These are phyloP conservation scores for Mycotypha africana DNA, from an alignment of 371 early-diverging fungal species.

Conservation along the genomic window DNA sequence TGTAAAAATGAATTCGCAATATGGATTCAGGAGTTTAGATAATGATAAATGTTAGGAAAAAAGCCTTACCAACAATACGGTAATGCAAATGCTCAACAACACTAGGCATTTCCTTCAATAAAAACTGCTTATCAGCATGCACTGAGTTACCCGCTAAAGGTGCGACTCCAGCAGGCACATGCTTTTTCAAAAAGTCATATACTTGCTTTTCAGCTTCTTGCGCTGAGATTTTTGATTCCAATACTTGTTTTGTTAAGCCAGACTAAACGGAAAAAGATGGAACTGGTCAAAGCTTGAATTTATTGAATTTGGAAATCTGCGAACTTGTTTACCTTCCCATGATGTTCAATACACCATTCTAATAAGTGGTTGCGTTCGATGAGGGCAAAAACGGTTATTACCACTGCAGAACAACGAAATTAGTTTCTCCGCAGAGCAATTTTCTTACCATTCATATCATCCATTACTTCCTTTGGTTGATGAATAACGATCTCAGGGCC, in stretches of 20 bases:
- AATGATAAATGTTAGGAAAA: background rate
- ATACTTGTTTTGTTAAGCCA: constrained; percentile 78
- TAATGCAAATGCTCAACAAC: constrained; percentile 81
- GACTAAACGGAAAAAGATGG: constrained; percentile 36
- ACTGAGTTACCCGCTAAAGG: constrained; percentile 93
- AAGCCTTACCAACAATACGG: constrained; percentile 62
- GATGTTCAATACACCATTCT: constrained; percentile 89
- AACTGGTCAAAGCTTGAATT: too few species aligned
- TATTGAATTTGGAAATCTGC: too few species aligned
- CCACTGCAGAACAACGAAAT: background rate
- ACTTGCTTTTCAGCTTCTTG: constrained; percentile 71
- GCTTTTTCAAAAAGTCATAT: constrained; percentile 63
- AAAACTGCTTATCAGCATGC: constrained; percentile 82
- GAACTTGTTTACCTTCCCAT: constrained; percentile 54
- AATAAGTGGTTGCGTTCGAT: too few species aligned
- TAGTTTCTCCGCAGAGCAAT: background rate
- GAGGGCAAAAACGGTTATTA: too few species aligned
- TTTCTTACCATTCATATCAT: constrained; percentile 67
- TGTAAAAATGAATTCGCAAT: background rate
- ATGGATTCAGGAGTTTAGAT: background rate
- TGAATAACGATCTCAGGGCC: constrained; percentile 80
- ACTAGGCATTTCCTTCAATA: constrained; percentile 77
- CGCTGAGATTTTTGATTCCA: constrained; percentile 63
- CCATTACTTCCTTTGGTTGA: constrained; percentile 73
- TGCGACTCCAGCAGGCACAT: constrained; percentile 60